phyloP scores from a whole-genome alignment of 2,329 filamentous ascomycete genomes.

The Colletotrichum graminicola region DNA sequence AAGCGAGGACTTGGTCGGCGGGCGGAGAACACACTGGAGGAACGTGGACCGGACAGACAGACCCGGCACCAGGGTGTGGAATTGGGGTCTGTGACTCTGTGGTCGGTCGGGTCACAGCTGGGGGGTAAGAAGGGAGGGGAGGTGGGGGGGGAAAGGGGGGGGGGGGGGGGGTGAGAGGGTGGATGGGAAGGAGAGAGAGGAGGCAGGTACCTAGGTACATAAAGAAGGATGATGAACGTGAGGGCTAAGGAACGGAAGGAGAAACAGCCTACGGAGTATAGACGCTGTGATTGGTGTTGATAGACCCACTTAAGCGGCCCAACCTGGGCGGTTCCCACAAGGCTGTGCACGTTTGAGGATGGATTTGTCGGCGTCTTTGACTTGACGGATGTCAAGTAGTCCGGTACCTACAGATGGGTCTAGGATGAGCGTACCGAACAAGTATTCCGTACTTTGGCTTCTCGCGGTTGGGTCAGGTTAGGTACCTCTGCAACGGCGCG shows the following conservation, averaged over 20 bases:
- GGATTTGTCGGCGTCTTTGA: conserved; percentile 34
- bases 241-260: conserved; percentile 1
- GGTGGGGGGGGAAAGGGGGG: neutral
- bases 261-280: conserved; percentile 5
- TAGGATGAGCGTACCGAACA: neutral
- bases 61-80: conserved; percentile 16
- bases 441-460: conserved; percentile 8
- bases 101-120: conserved; percentile 21
- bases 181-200: neutral
- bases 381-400: conserved; percentile 10
- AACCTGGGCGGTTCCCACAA: conserved; percentile 42
- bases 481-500: conserved; percentile 38
- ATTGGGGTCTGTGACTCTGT: conserved; percentile 24
- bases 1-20: conserved; percentile 33
- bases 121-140: neutral
- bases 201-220: no score
- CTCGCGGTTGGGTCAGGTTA: conserved; percentile 7
- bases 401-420: conserved; percentile 16
- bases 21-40: conserved; percentile 16
- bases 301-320: conserved; percentile 21
- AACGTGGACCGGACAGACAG: conserved; percentile 23
- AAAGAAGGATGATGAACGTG: neutral
- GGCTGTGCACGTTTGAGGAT: conserved; percentile 45
- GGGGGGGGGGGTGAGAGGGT: neutral
- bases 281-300: conserved; percentile 18